phyloP scores from a whole-genome alignment of 73 alveolate genomes.

The Stentor coeruleus region DNA sequence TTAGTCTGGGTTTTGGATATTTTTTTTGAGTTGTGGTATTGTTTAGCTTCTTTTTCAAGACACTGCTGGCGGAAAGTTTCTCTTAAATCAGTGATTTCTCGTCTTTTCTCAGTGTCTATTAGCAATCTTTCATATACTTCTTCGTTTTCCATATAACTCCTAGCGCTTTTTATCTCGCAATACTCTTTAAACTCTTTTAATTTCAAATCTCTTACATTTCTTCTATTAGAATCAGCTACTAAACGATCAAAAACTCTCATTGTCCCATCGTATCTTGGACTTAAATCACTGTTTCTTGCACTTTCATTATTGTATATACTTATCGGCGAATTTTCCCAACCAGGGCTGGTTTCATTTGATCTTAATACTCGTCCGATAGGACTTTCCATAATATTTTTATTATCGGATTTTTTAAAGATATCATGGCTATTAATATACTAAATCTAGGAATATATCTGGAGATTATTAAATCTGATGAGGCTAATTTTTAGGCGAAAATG shows the following conservation, averaged over 20 bases:
- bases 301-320: background rate
- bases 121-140: background rate
- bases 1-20: background rate
- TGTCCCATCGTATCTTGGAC: background rate
- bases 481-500: too few species aligned
- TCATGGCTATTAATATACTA: too few species aligned
- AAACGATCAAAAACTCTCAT: background rate
- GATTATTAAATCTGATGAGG: too few species aligned
- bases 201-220: background rate
- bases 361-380: too few species aligned
- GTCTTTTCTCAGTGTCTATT: background rate
- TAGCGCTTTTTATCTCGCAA: background rate
- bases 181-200: background rate
- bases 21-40: background rate
- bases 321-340: too few species aligned
- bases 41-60: background rate
- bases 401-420: too few species aligned
- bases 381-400: too few species aligned
- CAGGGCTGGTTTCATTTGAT: background rate
- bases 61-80: background rate
- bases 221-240: background rate
- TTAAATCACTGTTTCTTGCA: background rate
- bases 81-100: background rate
- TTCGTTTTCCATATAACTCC: background rate
- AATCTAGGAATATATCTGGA: too few species aligned